These are phyloP conservation scores for Fomitopsis pinicola DNA, from an alignment of 1,284 basidiomycete species.

Conservation along the genomic window DNA sequence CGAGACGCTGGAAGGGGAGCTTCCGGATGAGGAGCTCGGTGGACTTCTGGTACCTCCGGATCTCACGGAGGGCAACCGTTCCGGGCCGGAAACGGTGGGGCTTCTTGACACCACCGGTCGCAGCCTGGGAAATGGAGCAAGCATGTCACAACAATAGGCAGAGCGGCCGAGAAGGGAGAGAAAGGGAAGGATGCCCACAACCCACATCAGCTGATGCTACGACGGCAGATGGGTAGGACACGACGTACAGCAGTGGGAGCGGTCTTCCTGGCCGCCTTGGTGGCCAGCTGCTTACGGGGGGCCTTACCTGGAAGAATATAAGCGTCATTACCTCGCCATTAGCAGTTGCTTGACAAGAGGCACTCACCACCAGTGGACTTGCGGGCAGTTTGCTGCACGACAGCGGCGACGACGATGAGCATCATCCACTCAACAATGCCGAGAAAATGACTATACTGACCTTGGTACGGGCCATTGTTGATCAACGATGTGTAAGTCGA, in stretches of 20 bases:
- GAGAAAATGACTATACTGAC: slow-evolving; percentile 30
- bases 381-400: slow-evolving; percentile 71
- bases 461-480: slow-evolving; percentile 72
- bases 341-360: background rate
- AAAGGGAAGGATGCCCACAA: slow-evolving; percentile 14
- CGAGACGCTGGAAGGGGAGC: slow-evolving; percentile 93
- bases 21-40: slow-evolving; percentile 95
- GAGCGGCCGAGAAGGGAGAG: slow-evolving; percentile 8
- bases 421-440: slow-evolving; percentile 12
- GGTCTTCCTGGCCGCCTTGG: slow-evolving; percentile 87
- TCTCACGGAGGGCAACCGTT: slow-evolving; percentile 98
- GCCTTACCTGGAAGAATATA: slow-evolving; percentile 59
- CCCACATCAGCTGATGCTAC: slow-evolving; percentile 18
- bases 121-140: slow-evolving; percentile 43
- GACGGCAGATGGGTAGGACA: slow-evolving; percentile 10
- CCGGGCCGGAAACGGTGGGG: slow-evolving; percentile 96
- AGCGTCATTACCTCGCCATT: background rate
- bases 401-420: slow-evolving; percentile 25
- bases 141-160: slow-evolving; percentile 10
- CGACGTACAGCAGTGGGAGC: slow-evolving; percentile 53
- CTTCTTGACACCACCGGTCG: slow-evolving; percentile 97
- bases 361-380: slow-evolving; percentile 77
- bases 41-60: slow-evolving; percentile 96
- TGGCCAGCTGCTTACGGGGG: slow-evolving; percentile 86
- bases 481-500: slow-evolving; percentile 22